Conservation (phyloP, 2,329 filamentous ascomycete genomes). For the Dothiorella sarmentorum region DNA sequence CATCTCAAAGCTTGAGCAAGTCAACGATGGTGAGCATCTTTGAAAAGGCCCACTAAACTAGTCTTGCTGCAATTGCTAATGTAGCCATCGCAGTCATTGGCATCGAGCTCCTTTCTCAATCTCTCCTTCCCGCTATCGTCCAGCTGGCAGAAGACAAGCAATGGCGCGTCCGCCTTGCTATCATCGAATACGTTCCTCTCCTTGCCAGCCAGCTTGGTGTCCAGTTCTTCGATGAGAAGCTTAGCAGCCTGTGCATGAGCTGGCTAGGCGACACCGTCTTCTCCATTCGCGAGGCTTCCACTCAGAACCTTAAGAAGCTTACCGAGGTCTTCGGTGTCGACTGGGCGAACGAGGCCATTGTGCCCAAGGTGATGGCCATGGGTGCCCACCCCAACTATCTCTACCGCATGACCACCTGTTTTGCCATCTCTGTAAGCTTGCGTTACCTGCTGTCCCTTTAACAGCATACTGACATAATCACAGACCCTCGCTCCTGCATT, state of each 20-base stretch:
- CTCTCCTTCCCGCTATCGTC: constrained; percentile 92
- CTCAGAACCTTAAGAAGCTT: constrained; percentile 95
- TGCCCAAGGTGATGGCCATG: constrained; percentile 98
- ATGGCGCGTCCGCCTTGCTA: constrained; percentile 95
- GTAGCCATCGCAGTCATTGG: constrained; percentile 70
- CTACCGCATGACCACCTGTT: constrained; percentile 99
- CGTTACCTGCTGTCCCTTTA: not conserved
- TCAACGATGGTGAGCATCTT: constrained; percentile 74
- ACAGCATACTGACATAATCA: constrained; percentile 21
- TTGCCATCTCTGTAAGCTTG: constrained; percentile 88
- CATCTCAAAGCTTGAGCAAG: constrained; percentile 98
- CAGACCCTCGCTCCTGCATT: constrained; percentile 93
- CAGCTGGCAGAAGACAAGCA: constrained; percentile 98
- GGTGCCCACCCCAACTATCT: constrained; percentile 97
- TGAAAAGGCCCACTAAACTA: not conserved
- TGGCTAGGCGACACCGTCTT: constrained; percentile 99
- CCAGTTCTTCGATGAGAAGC: constrained; percentile 97
- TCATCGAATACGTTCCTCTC: constrained; percentile 98
- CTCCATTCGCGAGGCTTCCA: constrained; percentile 95
- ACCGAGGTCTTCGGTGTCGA: constrained; percentile 98
- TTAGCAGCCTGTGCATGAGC: constrained; percentile 93
- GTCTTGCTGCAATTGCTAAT: not conserved
- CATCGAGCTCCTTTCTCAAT: constrained; percentile 94
- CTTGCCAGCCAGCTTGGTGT: constrained; percentile 94
- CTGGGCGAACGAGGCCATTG: constrained; percentile 95